Percentiles rank a stretch among this genome's conserved stretches.
phyloP scores from a whole-genome alignment of 441 rosid species.

The Populus tomentosa region DNA sequence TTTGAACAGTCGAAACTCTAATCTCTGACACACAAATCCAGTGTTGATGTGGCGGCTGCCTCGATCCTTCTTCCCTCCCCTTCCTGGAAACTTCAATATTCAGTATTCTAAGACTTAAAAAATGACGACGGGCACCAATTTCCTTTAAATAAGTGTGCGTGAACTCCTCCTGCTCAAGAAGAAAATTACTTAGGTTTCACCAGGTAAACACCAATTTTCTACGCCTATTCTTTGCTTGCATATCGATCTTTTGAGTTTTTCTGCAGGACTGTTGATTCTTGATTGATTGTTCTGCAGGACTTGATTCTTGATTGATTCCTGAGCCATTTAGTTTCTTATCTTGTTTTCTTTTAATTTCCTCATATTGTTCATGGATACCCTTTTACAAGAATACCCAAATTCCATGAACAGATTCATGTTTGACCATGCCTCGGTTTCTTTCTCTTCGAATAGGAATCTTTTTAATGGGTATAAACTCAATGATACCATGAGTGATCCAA shows the following conservation, averaged over 20 bases:
- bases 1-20: not conserved
- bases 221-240: not conserved
- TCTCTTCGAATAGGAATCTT: slow-evolving; percentile 12
- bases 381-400: slow-evolving; percentile 19
- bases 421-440: slow-evolving; percentile 7
- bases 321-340: not conserved
- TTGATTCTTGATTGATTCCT: not conserved
- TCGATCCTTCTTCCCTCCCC: not conserved
- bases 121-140: not conserved
- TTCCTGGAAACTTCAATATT: not conserved
- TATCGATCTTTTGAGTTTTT: not conserved
- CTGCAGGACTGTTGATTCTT: not conserved
- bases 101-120: not conserved
- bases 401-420: slow-evolving; percentile 13
- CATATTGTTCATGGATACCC: slow-evolving; percentile 19
- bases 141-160: not conserved
- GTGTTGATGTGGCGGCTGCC: not conserved
- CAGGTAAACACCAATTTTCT: not conserved
- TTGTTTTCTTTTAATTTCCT: not conserved
- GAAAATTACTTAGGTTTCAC: not conserved
- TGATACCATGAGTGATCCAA: slow-evolving; percentile 1
- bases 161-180: not conserved
- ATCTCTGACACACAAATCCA: not conserved
- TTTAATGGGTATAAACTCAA: slow-evolving; percentile 2
- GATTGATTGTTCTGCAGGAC: not conserved